phyloP scores from a whole-genome alignment of 306 rosid genomes.

The Arachis hypogaea region DNA sequence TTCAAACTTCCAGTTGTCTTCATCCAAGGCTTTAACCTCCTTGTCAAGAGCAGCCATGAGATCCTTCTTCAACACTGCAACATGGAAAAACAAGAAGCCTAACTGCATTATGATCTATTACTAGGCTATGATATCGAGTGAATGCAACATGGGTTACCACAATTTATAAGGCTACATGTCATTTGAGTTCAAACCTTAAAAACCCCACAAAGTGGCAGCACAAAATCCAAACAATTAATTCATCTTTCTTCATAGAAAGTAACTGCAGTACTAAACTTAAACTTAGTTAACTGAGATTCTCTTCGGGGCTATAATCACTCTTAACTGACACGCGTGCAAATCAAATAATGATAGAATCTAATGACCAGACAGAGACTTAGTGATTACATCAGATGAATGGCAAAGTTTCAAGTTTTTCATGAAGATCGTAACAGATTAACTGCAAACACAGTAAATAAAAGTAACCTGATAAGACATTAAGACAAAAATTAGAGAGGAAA shows the following conservation, averaged over 20 bases:
- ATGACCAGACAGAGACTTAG: not conserved
- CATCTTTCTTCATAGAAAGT: slow-evolving; percentile 4
- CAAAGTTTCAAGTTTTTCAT: slow-evolving; percentile 1
- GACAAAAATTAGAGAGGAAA: not conserved
- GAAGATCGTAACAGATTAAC: slow-evolving; percentile 15
- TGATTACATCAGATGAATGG: not conserved
- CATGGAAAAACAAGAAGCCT: slow-evolving; percentile 17
- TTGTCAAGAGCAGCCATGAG: slow-evolving; percentile 81
- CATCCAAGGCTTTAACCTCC: slow-evolving; percentile 86
- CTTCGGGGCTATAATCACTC: not conserved
- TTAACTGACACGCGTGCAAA: not conserved
- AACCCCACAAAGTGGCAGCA: not conserved
- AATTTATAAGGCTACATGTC: slow-evolving; percentile 26
- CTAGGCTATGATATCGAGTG: not conserved
- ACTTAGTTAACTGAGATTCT: not conserved
- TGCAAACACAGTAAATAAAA: slow-evolving; percentile 12
- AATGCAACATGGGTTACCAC: not conserved
- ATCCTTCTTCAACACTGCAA: slow-evolving; percentile 72
- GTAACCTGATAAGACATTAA: not conserved
- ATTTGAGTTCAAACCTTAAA: slow-evolving; percentile 34
- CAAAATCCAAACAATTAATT: slow-evolving; percentile 7
- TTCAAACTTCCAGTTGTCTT: slow-evolving; percentile 95
- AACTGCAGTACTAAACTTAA: not conserved
- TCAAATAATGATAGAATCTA: not conserved
- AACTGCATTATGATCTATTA: slow-evolving; percentile 3